A percentile compares a stretch with the other conserved stretches of the same genome.
These are phyloP conservation scores for Paraconiothyrium sp. DNA, from an alignment of 2,329 filamentous ascomycete species.

Conservation along the genomic window DNA sequence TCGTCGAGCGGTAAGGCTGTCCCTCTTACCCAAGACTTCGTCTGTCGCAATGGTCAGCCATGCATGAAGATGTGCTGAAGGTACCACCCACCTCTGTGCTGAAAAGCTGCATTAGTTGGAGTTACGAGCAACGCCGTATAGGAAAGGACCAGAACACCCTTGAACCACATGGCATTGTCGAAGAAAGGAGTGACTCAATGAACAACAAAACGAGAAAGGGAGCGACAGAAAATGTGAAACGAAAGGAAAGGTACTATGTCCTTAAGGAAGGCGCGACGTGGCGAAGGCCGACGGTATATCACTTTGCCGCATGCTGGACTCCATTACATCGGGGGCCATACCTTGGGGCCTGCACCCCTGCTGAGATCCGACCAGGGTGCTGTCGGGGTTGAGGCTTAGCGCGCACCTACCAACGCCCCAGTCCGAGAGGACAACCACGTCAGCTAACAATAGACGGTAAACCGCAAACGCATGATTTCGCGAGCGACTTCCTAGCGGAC, in stretches of 20 bases:
- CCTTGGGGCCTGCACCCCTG: slow-evolving; percentile 25
- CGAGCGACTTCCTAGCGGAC: slow-evolving; percentile 11
- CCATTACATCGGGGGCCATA: slow-evolving; percentile 20
- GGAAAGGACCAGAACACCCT: slow-evolving; percentile 36
- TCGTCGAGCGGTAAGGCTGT: slow-evolving; percentile 12
- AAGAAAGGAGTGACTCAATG: slow-evolving; percentile 39
- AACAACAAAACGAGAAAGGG: slow-evolving; percentile 35
- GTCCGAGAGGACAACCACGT: slow-evolving; percentile 39
- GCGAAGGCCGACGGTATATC: slow-evolving; percentile 37
- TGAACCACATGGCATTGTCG: slow-evolving; percentile 51
- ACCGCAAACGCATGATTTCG: slow-evolving; percentile 17
- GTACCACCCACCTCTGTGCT: slow-evolving; percentile 26
- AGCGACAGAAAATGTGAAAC: slow-evolving; percentile 34
- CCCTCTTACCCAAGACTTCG: slow-evolving; percentile 13
- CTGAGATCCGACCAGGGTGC: slow-evolving; percentile 29
- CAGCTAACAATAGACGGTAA: slow-evolving; percentile 43
- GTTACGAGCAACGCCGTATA: slow-evolving; percentile 33
- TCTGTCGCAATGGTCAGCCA: slow-evolving; percentile 4
- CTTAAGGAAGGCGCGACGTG: slow-evolving; percentile 30
- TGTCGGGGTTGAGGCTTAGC: slow-evolving; percentile 45
- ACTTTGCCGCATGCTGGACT: slow-evolving; percentile 23
- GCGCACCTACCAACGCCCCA: slow-evolving; percentile 27
- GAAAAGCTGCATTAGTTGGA: slow-evolving; percentile 32
- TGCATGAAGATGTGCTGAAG: background rate
- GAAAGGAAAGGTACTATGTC: slow-evolving; percentile 37